Evolutionary conservation across 495 filamentous ascomycete species (phyloP), one percentile per base, ranked within the genome.

Genomic region (Penicillium bovifimosum): DNA sequence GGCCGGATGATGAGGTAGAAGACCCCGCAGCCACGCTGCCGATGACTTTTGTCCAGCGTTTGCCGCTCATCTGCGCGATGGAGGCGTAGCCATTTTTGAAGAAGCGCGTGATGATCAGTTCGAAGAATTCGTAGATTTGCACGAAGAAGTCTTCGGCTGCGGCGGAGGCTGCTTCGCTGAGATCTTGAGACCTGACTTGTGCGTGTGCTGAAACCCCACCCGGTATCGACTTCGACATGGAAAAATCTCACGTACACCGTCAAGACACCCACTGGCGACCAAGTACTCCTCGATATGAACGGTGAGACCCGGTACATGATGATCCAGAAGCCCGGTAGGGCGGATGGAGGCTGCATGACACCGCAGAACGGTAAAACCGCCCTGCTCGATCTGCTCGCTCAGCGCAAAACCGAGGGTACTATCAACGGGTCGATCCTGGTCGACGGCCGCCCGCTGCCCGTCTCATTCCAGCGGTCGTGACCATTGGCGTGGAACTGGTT

Each of bases 281-380:
- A 66, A 24, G 46, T 68, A 1, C 71, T 90, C 2, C 74, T 96
- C 14, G 83, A 95, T 54, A 76, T 91, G 91, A 36, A 95, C 87
- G 86, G 88, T 95, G 45, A 93, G 93, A 63, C 91, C 91, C 18
- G 91, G 91, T 43, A 77, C 1, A 68, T 90, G 8, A 87, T 91
- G 75, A 80, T 76, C 76, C 11, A 82, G 79, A 20, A 81, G 81
- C 13, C 81, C 81, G 84, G 84, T 16, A 86, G 66, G 1, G 71
- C 76, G 13, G 63, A 61, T 0, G 83, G 82, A 14, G 64, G 70
- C 47, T 84, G 80, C 67, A 89, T 79, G 41, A 88, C 82, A 75
- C 71, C 71, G 42, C 56, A 61, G 67, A 84, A 83, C 2, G 81
- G 81, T 18, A 85, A 85, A 47, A 85, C 81, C 5, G 84, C 81